Evolutionary conservation across 1,139 yeast genomes (phyloP), one percentile per base, ranked within the genome.

Genomic region (Protomyces gravidus): DNA sequence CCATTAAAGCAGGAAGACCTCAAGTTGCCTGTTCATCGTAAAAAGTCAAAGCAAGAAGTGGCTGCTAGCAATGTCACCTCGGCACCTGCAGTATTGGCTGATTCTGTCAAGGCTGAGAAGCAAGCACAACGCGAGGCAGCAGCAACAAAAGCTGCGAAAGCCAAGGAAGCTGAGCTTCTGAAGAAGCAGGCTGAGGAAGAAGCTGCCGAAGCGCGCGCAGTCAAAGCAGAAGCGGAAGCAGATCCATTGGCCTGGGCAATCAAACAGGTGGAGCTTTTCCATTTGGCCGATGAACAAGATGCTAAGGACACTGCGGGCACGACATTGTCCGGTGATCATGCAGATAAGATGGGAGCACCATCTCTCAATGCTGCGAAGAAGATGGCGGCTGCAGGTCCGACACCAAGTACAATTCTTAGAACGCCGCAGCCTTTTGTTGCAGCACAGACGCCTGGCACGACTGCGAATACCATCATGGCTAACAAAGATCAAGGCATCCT

Each of bases 231-330:
- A 26, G 58, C 58, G 2, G 58, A 53, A 42, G 58, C 58, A 25
- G 58, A 53, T 53, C 58, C 58, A 3, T 26, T 53, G 28, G 58
- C 58, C 3, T 53, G 58, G 58, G 58, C 50, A 5, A 33, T 53
- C 33, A 53, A 53, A 39, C 58, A 53, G 39, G 51, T 53, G 21
- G 45, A 32, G 11, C 26, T 45, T n/a, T 53, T 46, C 19, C 46
- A 46, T 46, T 9, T 17, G 27, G 17, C 48, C 9, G 21, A 13
- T 11, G 27, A 45, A 21, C 15, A 33, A 13, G 33, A 21, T 2
- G 46, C 51, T 6, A 32, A 28, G 7, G 36, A 53, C 5, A 19
- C 45, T 17, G 26, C 13, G 11, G 50, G n/a, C 9, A 15, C 13
- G 15, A 7, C 36, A 15, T 15, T 39, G 15, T 19, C 23, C 13